Evolutionary conservation across 2,329 filamentous ascomycete species (phyloP).

Genomic region (Monosporascus sp.): DNA sequence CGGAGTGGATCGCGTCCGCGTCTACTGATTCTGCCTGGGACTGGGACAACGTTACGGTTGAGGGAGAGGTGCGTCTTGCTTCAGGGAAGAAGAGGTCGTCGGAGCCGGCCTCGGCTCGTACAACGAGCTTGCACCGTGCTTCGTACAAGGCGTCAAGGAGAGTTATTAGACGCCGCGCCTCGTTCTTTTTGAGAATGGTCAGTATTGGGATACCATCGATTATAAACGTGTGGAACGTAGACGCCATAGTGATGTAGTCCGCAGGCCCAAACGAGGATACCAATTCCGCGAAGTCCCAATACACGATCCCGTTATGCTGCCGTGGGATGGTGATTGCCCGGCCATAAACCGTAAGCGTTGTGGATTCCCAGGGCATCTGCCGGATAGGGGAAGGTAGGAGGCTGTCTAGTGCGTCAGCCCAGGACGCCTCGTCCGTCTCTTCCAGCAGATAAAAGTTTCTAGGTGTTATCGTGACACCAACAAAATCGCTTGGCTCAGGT

Average conservation of each 20-base stretch:
- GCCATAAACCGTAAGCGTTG: slow-evolving; percentile 53
- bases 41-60: slow-evolving; percentile 29
- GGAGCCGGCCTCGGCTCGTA: slow-evolving; percentile 61
- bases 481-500: slow-evolving; percentile 3
- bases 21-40: slow-evolving; percentile 18
- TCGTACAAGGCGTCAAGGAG: slow-evolving; percentile 77
- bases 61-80: slow-evolving; percentile 15
- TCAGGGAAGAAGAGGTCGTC: slow-evolving; percentile 77
- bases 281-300: slow-evolving; percentile 64
- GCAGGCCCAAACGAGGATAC: slow-evolving; percentile 68
- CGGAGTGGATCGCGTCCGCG: slow-evolving; percentile 54
- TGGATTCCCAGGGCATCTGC: slow-evolving; percentile 34
- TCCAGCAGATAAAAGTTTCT: slow-evolving; percentile 21
- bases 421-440: slow-evolving; percentile 21
- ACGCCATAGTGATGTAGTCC: slow-evolving; percentile 78
- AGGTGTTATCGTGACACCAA: slow-evolving; percentile 13
- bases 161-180: slow-evolving; percentile 74
- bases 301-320: slow-evolving; percentile 50
- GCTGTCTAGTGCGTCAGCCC: slow-evolving; percentile 16
- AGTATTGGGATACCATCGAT: slow-evolving; percentile 65
- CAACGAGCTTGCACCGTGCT: slow-evolving; percentile 69
- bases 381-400: slow-evolving; percentile 1
- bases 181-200: slow-evolving; percentile 66
- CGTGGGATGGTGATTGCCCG: slow-evolving; percentile 55
- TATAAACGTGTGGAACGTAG: slow-evolving; percentile 72